These are phyloP conservation scores for Articulospora tetracladia DNA, from an alignment of 495 filamentous ascomycete species.

Conservation along the genomic window DNA sequence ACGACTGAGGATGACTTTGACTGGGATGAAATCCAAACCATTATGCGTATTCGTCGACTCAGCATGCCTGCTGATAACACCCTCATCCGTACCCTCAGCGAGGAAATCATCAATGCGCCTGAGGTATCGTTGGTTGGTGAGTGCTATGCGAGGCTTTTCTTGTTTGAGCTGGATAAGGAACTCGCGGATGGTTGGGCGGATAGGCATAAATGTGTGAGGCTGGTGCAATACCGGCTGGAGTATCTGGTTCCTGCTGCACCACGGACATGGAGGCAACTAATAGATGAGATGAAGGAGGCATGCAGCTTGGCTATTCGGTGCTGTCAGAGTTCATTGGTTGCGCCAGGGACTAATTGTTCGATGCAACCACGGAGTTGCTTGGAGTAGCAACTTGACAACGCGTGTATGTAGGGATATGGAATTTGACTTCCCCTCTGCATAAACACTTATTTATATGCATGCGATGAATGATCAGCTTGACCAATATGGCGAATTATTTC, in stretches of 20 bases:
- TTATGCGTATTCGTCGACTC: background rate
- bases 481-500: no score
- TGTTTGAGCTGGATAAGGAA: background rate
- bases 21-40: background rate
- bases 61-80: background rate
- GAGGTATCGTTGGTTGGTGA: background rate
- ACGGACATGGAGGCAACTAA: background rate
- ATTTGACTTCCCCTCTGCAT: no score
- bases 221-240: background rate
- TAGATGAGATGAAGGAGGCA: background rate
- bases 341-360: no score
- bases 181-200: background rate
- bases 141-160: background rate
- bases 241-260: background rate
- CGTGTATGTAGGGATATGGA: no score
- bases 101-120: background rate
- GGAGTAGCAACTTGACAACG: no score
- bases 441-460: no score
- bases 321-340: no score
- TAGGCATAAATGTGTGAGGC: background rate
- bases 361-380: no score
- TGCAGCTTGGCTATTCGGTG: no score
- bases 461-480: no score
- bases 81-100: background rate
- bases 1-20: background rate